Base-by-base conservation (phyloP, 2,329 filamentous ascomycete genomes). In the Alternaria tenuissima region DNA sequence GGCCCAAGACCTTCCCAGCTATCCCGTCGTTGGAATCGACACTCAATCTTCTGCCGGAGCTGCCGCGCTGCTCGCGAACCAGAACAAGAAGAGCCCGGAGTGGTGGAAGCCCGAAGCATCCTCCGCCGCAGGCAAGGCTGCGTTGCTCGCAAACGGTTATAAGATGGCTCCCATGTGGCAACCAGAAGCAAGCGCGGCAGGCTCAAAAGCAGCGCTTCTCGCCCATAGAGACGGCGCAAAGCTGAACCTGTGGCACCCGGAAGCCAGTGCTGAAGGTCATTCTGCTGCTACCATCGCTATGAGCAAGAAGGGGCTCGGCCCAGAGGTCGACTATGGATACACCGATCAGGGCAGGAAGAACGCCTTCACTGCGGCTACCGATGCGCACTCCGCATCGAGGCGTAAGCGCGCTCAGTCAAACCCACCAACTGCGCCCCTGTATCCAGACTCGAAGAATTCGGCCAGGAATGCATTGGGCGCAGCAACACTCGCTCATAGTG, bases 321-420 rank as follows among this genome's bases (percentile, higher is more conserved):
- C 81, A 5, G 78, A 82, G 57, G 72, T 80, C 28, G 82, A 83
- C 69, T 80, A 81, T 63, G 81, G 81, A 36, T 81, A 82, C 64
- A 82, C 79, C 20, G 79, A 78, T 9, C 78, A 88, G 26, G 84
- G 85, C 44, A 84, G 83, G 36, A 86, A 87, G 62, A 89, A 87
- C 60, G 93, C 93, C 1, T 82, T 94, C 47, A 81, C 87, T 36
- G 93, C 93, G 42, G 93, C 93, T 12, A 90, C 89, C 51, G 91
- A 88, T 28, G 92, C 92, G n/a, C 89, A 93, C 80, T 83, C 87
- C 28, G 83, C 69, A 8, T 72, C 71, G 14, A 63, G 81, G 47
- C 85, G 89, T 59, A 85, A 85, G 60, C 85, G 91, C 62, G 85
- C 91, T 7, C 86, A 84, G 22, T 93, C 91, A 1, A 86, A 85